A percentile compares a stretch with the other conserved stretches of the same genome.
Evolutionary conservation across 345 rosid genomes (phyloP).

Genomic region (Arabidopsis suecica): DNA sequence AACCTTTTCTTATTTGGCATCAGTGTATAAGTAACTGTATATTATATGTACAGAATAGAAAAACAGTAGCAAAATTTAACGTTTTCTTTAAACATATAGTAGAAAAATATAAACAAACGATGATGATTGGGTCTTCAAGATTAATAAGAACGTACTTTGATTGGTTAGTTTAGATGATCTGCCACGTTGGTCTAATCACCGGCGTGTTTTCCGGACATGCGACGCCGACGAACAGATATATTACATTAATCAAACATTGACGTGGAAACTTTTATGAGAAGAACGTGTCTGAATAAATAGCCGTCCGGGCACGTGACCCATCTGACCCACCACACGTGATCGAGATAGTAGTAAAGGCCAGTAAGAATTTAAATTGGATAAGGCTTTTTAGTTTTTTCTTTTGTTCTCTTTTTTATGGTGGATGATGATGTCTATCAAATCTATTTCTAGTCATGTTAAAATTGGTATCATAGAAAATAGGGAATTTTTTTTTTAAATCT

Average conservation of each 20-base stretch:
- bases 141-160: neutral
- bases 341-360: neutral
- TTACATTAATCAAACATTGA: constrained; percentile 19
- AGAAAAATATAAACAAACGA: neutral
- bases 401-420: too few relatives aligned
- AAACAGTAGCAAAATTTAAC: constrained; percentile 14
- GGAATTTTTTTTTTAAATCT: too few relatives aligned
- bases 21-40: neutral
- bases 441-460: too few relatives aligned
- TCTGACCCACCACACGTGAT: constrained; percentile 35
- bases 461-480: too few relatives aligned
- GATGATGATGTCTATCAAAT: too few relatives aligned
- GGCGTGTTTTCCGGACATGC: constrained; percentile 39
- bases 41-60: neutral
- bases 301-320: constrained; percentile 33
- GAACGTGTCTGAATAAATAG: constrained; percentile 28
- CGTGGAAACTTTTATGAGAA: constrained; percentile 26
- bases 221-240: constrained; percentile 26
- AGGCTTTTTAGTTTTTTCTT: too few relatives aligned
- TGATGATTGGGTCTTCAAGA: constrained; percentile 4
- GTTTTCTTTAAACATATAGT: constrained; percentile 13
- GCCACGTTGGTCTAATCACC: constrained; percentile 27
- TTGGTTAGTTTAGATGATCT: constrained; percentile 5
- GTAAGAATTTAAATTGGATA: too few relatives aligned
- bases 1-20: constrained; percentile 25